Evolutionary conservation across 192 early-diverging fungal genomes (phyloP).

Genomic region (Rhizophagus sp.): DNA sequence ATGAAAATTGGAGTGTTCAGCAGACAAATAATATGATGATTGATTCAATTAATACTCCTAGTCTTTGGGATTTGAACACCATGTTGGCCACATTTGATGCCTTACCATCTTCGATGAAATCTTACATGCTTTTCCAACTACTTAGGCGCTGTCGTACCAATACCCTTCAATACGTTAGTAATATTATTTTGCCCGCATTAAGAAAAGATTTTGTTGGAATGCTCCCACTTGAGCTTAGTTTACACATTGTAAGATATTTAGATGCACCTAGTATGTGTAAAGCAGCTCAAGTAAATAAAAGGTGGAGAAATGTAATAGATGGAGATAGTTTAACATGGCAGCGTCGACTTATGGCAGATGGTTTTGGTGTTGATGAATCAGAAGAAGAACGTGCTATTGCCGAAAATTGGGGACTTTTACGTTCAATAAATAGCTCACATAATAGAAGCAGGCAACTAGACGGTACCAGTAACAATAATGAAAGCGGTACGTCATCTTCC

Average conservation of each 20-base stretch:
- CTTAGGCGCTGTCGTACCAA: slow-evolving; percentile 78
- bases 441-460: slow-evolving; percentile 9
- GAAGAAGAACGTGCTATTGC: slow-evolving; percentile 42
- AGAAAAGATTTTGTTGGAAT: slow-evolving; percentile 87
- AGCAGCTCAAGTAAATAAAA: slow-evolving; percentile 76
- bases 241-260: slow-evolving; percentile 82
- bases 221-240: slow-evolving; percentile 68
- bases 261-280: slow-evolving; percentile 78
- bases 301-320: slow-evolving; percentile 80
- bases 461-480: slow-evolving; percentile 3
- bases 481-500: slow-evolving; percentile 24
- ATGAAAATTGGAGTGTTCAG: slow-evolving; percentile 38
- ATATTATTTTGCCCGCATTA: slow-evolving; percentile 85
- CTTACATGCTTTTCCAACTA: slow-evolving; percentile 87
- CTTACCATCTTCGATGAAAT: slow-evolving; percentile 73
- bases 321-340: slow-evolving; percentile 61
- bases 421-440: slow-evolving; percentile 19
- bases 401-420: slow-evolving; percentile 37
- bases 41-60: slow-evolving; percentile 39
- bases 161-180: slow-evolving; percentile 89
- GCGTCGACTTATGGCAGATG: slow-evolving; percentile 45
- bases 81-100: slow-evolving; percentile 80
- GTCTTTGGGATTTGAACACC: slow-evolving; percentile 43
- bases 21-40: slow-evolving; percentile 16
- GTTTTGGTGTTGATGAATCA: slow-evolving; percentile 42